phyloP scores from a whole-genome alignment of 306 rosid genomes.

The Citrullus mucosospermus region DNA sequence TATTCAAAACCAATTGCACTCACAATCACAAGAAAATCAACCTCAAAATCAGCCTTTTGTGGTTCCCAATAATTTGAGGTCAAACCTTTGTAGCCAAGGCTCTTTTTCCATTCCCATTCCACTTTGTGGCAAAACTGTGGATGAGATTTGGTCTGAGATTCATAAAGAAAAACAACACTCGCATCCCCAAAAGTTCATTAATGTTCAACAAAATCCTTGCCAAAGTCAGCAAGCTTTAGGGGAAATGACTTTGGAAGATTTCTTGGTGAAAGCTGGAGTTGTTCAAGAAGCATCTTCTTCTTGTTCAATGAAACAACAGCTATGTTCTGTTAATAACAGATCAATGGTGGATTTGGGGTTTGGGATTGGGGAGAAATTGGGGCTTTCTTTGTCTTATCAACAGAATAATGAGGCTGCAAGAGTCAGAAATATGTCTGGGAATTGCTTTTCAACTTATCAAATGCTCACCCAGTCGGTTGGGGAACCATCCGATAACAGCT shows the following conservation, averaged over 20 bases:
- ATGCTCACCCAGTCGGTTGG: slow-evolving; percentile 19
- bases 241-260: slow-evolving; percentile 63
- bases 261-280: slow-evolving; percentile 60
- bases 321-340: not conserved
- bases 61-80: not conserved
- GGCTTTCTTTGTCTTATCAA: slow-evolving; percentile 12
- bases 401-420: slow-evolving; percentile 6
- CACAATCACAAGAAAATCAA: slow-evolving; percentile 7
- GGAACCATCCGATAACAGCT: slow-evolving; percentile 7
- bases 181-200: not conserved
- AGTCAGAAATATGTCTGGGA: not conserved
- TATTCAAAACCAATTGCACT: slow-evolving; percentile 17
- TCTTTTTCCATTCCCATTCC: slow-evolving; percentile 37
- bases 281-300: slow-evolving; percentile 26
- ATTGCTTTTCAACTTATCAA: slow-evolving; percentile 13
- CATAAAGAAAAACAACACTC: slow-evolving; percentile 19
- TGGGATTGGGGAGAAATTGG: slow-evolving; percentile 15
- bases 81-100: slow-evolving; percentile 7
- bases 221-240: slow-evolving; percentile 32
- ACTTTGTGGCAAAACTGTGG: slow-evolving; percentile 51
- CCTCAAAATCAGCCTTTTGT: not conserved
- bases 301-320: slow-evolving; percentile 5
- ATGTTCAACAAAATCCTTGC: slow-evolving; percentile 1
- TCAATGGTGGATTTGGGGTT: slow-evolving; percentile 13
- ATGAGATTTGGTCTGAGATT: slow-evolving; percentile 61